These are phyloP conservation scores for Thermomucor indicae-seudaticae DNA, from an alignment of 371 early-diverging fungal genomes.

Conservation along the genomic window DNA sequence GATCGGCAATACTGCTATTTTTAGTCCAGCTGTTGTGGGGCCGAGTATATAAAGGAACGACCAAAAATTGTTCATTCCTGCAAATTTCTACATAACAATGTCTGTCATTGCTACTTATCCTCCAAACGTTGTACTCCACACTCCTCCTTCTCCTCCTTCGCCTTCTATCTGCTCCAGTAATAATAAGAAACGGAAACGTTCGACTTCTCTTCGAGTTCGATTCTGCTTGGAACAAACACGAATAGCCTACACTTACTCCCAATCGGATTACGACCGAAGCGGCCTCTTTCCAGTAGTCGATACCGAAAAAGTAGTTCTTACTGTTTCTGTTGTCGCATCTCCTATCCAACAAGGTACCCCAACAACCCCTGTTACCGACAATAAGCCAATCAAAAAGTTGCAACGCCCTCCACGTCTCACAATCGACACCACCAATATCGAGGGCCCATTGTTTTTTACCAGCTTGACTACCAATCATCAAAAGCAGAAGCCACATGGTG, in stretches of 20 bases:
- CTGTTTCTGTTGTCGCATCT: not conserved
- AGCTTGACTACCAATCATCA: conserved; percentile 40
- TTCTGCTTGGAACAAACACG: conserved; percentile 29
- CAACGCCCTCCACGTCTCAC: conserved; percentile 17
- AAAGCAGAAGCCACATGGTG: conserved; percentile 8
- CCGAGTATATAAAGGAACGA: too few species aligned
- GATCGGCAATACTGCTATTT: conserved; percentile 1
- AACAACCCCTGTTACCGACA: not conserved
- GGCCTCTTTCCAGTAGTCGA: conserved; percentile 18
- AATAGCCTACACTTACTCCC: conserved; percentile 37
- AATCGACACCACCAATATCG: conserved; percentile 36
- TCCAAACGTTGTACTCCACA: not conserved
- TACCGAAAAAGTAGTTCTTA: not conserved
- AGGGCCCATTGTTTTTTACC: conserved; percentile 42
- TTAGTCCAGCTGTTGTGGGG: not conserved
- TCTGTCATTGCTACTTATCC: conserved; percentile 2
- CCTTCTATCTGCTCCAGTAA: too few species aligned
- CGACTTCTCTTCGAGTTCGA: conserved; percentile 22
- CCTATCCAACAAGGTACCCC: not conserved
- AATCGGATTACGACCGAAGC: conserved; percentile 43
- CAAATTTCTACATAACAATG: too few species aligned
- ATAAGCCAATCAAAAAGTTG: conserved; percentile 1
- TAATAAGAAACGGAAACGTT: conserved; percentile 14
- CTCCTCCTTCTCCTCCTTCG: not conserved
- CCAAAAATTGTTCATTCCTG: too few species aligned